These are phyloP conservation scores for Sequoiadendron giganteum DNA, from an alignment of 75 land plant species.

Conservation along the genomic window DNA sequence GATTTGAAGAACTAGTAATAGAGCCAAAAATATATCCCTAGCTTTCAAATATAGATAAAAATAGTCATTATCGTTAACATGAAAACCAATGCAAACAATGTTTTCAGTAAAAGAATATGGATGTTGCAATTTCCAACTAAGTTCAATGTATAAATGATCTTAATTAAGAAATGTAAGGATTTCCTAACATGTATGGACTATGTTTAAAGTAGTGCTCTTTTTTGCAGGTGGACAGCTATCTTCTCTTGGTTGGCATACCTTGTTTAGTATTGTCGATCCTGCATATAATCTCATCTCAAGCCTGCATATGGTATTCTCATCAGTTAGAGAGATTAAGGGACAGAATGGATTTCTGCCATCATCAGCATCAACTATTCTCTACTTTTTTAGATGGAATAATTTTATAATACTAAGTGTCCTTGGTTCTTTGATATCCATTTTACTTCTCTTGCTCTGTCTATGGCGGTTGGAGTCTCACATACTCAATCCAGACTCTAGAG, in stretches of 20 bases:
- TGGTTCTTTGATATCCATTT: slow-evolving; percentile 15
- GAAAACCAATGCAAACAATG: not conserved
- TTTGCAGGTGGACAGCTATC: slow-evolving; percentile 16
- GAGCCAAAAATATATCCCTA: not conserved
- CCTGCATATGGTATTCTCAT: slow-evolving; percentile 17
- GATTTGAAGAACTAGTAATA: not conserved
- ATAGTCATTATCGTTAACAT: not conserved
- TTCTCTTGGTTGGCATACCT: slow-evolving; percentile 20
- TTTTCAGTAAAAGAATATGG: not conserved
- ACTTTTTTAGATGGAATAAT: slow-evolving; percentile 24
- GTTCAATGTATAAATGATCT: not conserved
- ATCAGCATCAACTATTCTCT: slow-evolving; percentile 17
- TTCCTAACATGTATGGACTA: not conserved
- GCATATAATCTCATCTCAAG: slow-evolving; percentile 30
- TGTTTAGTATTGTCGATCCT: slow-evolving; percentile 24
- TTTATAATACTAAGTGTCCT: slow-evolving; percentile 15
- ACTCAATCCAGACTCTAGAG: slow-evolving; percentile 27
- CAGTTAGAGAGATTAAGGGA: slow-evolving; percentile 16
- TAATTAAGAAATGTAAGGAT: not conserved
- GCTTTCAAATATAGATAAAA: not conserved
- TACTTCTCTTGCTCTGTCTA: slow-evolving; percentile 15
- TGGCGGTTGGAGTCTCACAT: slow-evolving; percentile 25
- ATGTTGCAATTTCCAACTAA: not conserved
- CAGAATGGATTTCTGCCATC: slow-evolving; percentile 28
- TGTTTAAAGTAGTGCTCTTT: not conserved